Evolutionary conservation across 192 early-diverging fungal genomes (phyloP), one percentile per base, ranked within the genome.

Genomic region (Backusella circina): DNA sequence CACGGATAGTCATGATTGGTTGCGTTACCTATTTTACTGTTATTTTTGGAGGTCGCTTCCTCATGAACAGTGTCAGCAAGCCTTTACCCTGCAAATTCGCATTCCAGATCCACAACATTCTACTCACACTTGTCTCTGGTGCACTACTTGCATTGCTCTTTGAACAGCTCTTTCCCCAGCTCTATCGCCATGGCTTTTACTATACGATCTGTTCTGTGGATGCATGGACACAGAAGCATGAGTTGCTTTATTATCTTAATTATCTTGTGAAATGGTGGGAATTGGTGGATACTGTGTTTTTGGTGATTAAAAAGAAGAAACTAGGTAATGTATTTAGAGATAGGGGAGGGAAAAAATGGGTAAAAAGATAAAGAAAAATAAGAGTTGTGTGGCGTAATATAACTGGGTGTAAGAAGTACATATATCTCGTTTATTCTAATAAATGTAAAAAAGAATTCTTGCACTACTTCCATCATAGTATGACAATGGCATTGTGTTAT

Each of bases 231-330:
- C 88, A 91, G 74, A 82, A 85, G 51, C 83, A 95, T 37, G 93
- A 95, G 78, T 79, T 92, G 47, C 82, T 93, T 15, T 95, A 95
- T 88, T 95, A 93, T 82, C 82, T 95, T 65, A 96, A 96, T 87
- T 95, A 96, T 83, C 86, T 95, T 65, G 89, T 94, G 80, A 97
- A 97, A 84, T 95, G 92, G 87, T 90, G 91, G 86, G 95, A 97
- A 82, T 88, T 97, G 71, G 83, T 88, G 67, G 95, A 96, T 80
- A 97, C 95, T 18, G 85, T 94, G 28, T 97, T 97, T 86, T 86
- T 95, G 26, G 94, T 91, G n/a, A 82, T 93, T 35, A 93, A 89
- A 83, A 93, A 92, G 89, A 95, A 93, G 91, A 87, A 88, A 23
- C 87, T 94, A 65, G 89, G 88, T 89, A 84, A 61, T 80, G 75